Percentiles rank a stretch among this genome's conserved stretches.
Evolutionary conservation across 352 stramenopile genomes (phyloP).

Genomic region (Hyaloperonospora brassicae): DNA sequence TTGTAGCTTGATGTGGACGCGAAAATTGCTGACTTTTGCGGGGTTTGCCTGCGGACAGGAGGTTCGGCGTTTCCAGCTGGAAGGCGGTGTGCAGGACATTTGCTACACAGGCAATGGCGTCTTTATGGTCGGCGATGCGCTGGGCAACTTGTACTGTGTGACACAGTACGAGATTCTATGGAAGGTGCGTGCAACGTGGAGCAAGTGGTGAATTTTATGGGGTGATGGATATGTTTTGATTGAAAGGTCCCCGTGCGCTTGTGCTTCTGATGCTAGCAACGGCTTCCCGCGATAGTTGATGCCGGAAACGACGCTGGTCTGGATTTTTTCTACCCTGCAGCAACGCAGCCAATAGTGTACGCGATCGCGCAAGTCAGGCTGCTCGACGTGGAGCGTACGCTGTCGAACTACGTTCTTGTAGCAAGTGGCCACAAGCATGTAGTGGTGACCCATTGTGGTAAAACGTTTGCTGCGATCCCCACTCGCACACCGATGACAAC

Average conservation of each 20-base stretch:
- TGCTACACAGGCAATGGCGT: conserved; percentile 23
- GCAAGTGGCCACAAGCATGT: conserved; percentile 39
- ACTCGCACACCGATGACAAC: conserved; percentile 26
- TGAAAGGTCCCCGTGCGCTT: background rate
- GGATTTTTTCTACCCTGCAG: conserved; percentile 30
- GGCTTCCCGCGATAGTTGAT: conserved; percentile 6
- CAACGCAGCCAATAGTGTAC: conserved; percentile 23
- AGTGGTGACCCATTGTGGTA: conserved; percentile 35
- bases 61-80: conserved; percentile 40
- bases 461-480: conserved; percentile 24
- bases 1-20: no score
- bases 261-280: conserved; percentile 9
- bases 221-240: background rate
- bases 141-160: conserved; percentile 42
- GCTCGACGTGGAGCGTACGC: conserved; percentile 42
- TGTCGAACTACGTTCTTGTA: conserved; percentile 44
- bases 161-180: conserved; percentile 47
- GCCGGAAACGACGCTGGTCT: conserved; percentile 5
- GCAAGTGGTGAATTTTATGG: background rate
- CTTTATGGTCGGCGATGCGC: conserved; percentile 39
- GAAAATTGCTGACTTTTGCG: no score
- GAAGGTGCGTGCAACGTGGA: conserved; percentile 26
- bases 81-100: conserved; percentile 35
- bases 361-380: conserved; percentile 29
- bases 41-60: conserved; percentile 20